phyloP scores from a whole-genome alignment of 139 green algal species.

The Ulvella scutata region DNA sequence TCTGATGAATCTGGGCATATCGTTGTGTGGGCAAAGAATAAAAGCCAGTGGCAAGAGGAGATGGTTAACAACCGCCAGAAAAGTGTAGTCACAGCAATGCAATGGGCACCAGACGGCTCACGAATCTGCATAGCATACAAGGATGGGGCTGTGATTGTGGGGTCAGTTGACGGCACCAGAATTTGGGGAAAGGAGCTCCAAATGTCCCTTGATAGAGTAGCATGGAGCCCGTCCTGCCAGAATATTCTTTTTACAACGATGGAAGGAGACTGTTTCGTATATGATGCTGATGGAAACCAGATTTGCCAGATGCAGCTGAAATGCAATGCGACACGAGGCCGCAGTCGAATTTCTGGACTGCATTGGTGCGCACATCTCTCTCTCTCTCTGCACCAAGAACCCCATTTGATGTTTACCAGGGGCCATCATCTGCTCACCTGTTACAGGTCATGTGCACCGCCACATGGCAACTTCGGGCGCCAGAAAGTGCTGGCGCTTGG shows the following conservation, averaged over 20 bases:
- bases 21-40: conserved; percentile 75
- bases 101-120: conserved; percentile 57
- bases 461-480: not conserved
- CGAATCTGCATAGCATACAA: conserved; percentile 77
- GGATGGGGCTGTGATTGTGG: conserved; percentile 72
- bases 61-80: conserved; percentile 88
- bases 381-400: no score
- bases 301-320: conserved; percentile 45
- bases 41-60: conserved; percentile 72
- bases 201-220: conserved; percentile 12
- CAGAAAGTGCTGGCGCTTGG: not conserved
- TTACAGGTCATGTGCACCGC: not conserved
- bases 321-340: not conserved
- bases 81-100: conserved; percentile 56
- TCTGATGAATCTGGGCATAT: conserved; percentile 65
- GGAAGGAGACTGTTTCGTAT: conserved; percentile 48
- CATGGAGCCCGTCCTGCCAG: conserved; percentile 16
- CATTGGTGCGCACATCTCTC: no score
- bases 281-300: conserved; percentile 57
- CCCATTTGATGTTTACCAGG: no score
- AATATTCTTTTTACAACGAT: conserved; percentile 36
- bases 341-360: not conserved
- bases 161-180: conserved; percentile 57
- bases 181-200: conserved; percentile 58
- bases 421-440: no score